phyloP scores from a whole-genome alignment of 495 filamentous ascomycete genomes.

The Podospora bellae-mahoneyi region DNA sequence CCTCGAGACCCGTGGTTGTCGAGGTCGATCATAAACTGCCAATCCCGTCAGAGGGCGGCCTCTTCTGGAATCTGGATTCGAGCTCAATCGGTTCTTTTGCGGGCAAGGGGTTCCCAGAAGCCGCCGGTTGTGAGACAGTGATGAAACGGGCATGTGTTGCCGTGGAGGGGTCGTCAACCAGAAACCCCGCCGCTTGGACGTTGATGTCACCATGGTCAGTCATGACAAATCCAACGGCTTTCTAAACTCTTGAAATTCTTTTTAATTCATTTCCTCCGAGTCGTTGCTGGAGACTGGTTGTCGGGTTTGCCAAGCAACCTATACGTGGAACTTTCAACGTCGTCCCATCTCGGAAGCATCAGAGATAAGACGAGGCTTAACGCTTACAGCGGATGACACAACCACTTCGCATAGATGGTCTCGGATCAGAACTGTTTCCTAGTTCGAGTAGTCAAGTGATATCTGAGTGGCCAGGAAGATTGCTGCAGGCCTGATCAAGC shows the following conservation, averaged over 20 bases:
- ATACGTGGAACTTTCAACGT: not conserved
- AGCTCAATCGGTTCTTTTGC: not conserved
- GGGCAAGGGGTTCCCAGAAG: constrained; percentile 12
- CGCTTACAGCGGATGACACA: not conserved
- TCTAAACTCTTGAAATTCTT: not conserved
- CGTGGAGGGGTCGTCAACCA: not conserved
- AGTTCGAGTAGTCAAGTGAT: not conserved
- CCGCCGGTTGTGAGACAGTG: constrained; percentile 10
- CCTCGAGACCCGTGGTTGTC: not conserved
- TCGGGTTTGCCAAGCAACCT: not conserved
- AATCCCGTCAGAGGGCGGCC: not conserved
- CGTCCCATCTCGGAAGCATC: not conserved
- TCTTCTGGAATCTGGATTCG: not conserved
- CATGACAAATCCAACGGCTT: constrained; percentile 11
- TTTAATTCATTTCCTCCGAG: not conserved
- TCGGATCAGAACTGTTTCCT: not conserved
- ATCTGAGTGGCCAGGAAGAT: not conserved
- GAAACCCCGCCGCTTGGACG: constrained; percentile 9
- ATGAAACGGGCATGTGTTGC: constrained; percentile 2
- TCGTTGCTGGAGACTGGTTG: not conserved
- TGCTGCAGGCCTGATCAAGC: not conserved
- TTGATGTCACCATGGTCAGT: not conserved
- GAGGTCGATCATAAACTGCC: constrained; percentile 6
- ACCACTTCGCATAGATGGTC: not conserved
- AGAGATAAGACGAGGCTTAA: not conserved